These are phyloP conservation scores for Chondrus crispus DNA, from an alignment of 23 red algal genomes.

Conservation along the genomic window DNA sequence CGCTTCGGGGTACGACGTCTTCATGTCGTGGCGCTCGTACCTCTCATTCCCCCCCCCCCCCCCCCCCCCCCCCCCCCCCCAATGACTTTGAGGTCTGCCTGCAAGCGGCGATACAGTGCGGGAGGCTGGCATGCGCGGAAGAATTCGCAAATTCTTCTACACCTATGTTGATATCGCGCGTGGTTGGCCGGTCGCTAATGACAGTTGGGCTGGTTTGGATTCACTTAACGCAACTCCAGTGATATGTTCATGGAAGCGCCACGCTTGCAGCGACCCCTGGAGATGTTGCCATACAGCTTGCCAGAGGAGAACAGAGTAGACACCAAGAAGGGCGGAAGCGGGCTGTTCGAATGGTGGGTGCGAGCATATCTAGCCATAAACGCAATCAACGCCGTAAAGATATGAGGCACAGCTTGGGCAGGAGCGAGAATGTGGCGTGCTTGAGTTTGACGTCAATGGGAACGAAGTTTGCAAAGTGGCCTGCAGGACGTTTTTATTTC, in stretches of 20 bases:
- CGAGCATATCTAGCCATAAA: too few species aligned
- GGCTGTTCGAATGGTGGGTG: not conserved
- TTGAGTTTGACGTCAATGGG: too few species aligned
- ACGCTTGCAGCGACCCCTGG: not conserved
- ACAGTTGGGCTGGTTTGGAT: too few species aligned
- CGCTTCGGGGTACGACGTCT: slow-evolving; percentile 14
- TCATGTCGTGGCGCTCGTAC: slow-evolving; percentile 20
- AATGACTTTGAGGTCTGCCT: slow-evolving; percentile 47
- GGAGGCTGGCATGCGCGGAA: slow-evolving; percentile 42
- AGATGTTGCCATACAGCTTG: not conserved
- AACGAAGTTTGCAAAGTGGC: too few species aligned
- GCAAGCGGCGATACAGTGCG: slow-evolving; percentile 48
- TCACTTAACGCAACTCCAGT: not conserved
- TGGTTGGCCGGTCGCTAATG: slow-evolving; percentile 23
- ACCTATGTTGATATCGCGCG: slow-evolving; percentile 61
- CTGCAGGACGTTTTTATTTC: too few species aligned
- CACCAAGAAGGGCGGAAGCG: not conserved
- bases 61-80: slow-evolving; percentile 21
- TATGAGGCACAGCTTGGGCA: too few species aligned
- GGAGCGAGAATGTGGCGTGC: too few species aligned
- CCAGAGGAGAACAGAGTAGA: not conserved
- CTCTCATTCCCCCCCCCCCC: slow-evolving; percentile 40
- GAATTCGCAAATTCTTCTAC: slow-evolving; percentile 49
- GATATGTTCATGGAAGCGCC: not conserved
- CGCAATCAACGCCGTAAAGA: too few species aligned